A percentile compares a stretch with the other conserved stretches of the same genome.
These are phyloP conservation scores for Saturnispora dispora DNA, from an alignment of 805 yeast species.

Conservation along the genomic window DNA sequence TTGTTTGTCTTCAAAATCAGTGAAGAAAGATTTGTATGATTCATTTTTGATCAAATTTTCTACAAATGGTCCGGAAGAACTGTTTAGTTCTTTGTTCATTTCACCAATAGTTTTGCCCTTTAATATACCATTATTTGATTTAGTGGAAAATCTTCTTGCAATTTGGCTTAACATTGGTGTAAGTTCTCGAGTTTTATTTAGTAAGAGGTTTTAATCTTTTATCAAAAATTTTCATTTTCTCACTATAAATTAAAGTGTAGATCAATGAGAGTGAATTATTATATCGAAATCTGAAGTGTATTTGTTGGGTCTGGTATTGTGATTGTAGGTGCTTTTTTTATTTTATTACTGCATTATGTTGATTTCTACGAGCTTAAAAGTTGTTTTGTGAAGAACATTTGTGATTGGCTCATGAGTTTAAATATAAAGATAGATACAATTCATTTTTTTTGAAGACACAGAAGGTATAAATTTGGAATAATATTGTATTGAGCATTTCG, in stretches of 20 bases:
- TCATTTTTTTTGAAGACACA: too few species aligned
- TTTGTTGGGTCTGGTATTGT: too few species aligned
- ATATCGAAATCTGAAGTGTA: too few species aligned
- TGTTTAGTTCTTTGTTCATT: neutral
- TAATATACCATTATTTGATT: slow-evolving; percentile 42
- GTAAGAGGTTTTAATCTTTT: neutral
- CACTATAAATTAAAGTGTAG: neutral
- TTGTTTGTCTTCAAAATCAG: slow-evolving; percentile 19
- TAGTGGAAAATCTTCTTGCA: slow-evolving; percentile 36
- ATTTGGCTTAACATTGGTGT: slow-evolving; percentile 30
- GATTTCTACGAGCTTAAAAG: too few species aligned
- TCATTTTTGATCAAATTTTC: slow-evolving; percentile 9
- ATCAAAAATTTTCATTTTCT: neutral
- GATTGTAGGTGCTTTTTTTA: too few species aligned
- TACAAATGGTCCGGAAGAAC: neutral
- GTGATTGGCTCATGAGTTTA: too few species aligned
- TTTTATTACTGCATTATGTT: too few species aligned
- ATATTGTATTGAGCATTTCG: too few species aligned
- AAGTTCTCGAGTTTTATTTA: slow-evolving; percentile 23
- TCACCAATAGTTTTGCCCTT: slow-evolving; percentile 38
- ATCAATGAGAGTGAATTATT: neutral
- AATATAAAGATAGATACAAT: too few species aligned
- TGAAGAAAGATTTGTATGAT: slow-evolving; percentile 20
- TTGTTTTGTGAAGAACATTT: too few species aligned
- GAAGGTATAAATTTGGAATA: too few species aligned